Evolutionary conservation across 169 alveolate genomes (phyloP).

Genomic region (Eimeria sp.): DNA sequence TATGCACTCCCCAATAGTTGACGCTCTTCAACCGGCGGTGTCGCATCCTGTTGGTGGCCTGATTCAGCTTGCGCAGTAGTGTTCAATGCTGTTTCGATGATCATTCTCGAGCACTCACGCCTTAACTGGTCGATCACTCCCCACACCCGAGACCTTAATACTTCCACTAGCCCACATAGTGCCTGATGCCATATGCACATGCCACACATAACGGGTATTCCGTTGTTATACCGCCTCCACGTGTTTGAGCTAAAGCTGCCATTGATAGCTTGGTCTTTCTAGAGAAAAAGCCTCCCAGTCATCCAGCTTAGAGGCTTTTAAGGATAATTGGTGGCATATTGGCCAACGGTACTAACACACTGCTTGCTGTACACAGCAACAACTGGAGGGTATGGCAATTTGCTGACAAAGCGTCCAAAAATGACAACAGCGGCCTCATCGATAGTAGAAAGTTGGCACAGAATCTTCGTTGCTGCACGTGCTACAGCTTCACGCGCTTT

Average conservation of each 20-base stretch:
- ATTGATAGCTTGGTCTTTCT: neutral
- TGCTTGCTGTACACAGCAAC: slow-evolving; percentile 7
- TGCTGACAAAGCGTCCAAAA: slow-evolving; percentile 71
- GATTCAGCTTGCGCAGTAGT: neutral
- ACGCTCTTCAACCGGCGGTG: neutral
- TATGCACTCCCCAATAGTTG: neutral
- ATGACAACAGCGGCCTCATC: slow-evolving; percentile 73
- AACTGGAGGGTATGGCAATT: neutral
- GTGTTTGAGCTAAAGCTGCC: neutral
- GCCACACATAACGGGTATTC: neutral
- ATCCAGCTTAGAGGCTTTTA: neutral
- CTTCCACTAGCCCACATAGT: slow-evolving; percentile 30
- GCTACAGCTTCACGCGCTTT: slow-evolving; percentile 57
- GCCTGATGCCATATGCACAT: slow-evolving; percentile 34
- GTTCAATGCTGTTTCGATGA: slow-evolving; percentile 25
- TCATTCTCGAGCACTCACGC: neutral
- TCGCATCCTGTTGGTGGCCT: neutral
- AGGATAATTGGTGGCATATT: neutral
- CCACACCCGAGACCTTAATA: slow-evolving; percentile 37
- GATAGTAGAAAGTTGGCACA: slow-evolving; percentile 34
- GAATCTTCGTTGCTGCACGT: slow-evolving; percentile 11
- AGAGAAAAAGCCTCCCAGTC: neutral
- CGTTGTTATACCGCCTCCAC: neutral
- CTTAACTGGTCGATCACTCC: slow-evolving; percentile 23
- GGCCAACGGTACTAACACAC: neutral